Evolutionary conservation across 75 land plant species (phyloP).

Genomic region (Pseudotsuga menziesii): DNA sequence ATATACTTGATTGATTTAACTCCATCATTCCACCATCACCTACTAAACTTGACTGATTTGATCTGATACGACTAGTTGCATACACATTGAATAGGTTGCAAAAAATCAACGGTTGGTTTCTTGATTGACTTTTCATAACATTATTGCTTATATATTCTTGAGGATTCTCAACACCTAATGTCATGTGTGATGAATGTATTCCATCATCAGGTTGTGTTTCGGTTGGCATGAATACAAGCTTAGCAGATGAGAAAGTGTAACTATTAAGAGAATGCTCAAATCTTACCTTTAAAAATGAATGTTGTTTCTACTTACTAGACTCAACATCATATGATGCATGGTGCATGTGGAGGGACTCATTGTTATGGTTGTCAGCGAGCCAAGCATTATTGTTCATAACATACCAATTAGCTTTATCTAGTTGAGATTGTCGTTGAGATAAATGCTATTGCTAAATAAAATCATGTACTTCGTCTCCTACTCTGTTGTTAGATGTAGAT

Average conservation of each 20-base stretch:
- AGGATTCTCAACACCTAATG: conserved; percentile 1
- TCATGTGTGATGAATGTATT: not conserved
- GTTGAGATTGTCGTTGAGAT: not conserved
- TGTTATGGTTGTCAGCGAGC: not conserved
- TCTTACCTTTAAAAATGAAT: not conserved
- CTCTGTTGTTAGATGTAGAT: conserved; percentile 1
- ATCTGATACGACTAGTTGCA: not conserved
- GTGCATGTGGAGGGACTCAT: not conserved
- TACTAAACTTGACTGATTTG: conserved; percentile 1
- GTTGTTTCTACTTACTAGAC: not conserved
- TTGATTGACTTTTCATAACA: not conserved
- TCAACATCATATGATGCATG: not conserved
- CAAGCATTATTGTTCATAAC: not conserved
- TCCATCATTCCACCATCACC: conserved; percentile 2
- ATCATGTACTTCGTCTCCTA: conserved; percentile 2
- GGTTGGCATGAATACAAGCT: not conserved
- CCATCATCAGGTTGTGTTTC: not conserved
- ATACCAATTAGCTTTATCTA: not conserved
- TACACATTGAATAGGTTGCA: not conserved
- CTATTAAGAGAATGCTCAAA: not conserved
- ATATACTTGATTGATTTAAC: conserved; percentile 4
- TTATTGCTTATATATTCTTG: not conserved
- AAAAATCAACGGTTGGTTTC: not conserved
- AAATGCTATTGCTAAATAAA: conserved; percentile 2
- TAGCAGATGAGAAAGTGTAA: not conserved